Evolutionary conservation across 1,284 basidiomycete genomes (phyloP), one percentile per base, ranked within the genome.

Genomic region (Sanghuangporus weigelae): DNA sequence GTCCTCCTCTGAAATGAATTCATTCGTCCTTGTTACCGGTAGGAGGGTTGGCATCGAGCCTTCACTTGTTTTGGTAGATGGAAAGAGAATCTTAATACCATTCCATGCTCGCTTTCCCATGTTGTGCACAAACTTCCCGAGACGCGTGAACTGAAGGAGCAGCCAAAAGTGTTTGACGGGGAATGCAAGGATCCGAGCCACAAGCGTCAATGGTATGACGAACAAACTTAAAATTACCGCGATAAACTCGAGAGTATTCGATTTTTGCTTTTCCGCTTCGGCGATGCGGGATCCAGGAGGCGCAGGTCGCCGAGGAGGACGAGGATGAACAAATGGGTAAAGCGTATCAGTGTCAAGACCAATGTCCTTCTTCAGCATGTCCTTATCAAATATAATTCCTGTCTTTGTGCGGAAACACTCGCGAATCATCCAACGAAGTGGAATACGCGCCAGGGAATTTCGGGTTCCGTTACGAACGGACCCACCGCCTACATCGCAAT

Each of bases 371-470:
- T 74, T 75, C 65, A 86, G 78, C 66, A 77, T 74, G 55, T 79
- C 77, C 2, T 75, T 71, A 65, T 84, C 76, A 72, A 84, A 85
- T 55, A 81, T 73, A 57, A 86, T 83, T 0, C 83, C 84, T 0
- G 79, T 80, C 4, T 79, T 71, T 23, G 78, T 67, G 14, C 73
- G 71, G 74, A 84, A 84, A 65, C 81, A 82, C 67, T 87, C 76
- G 39, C 82, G 78, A 61, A 84, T 76, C 82, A 84, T 84, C 82
- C 82, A 84, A 1, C 82, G 79, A n/a, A 84, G 72, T 2, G 82
- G 74, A 50, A 84, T 84, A 26, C 80, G 78, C 0, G 82, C 78
- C 1, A 84, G 72, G 59, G 72, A 74, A 69, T 81, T 73, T 3
- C 73, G 76, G 0, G 74, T 77, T 14, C 69, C 71, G 56, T 83